A percentile compares a stretch with the other conserved stretches of the same genome.
phyloP scores from a whole-genome alignment of 202 grass and related monocot species.

The Sporobolus alterniflorus region DNA sequence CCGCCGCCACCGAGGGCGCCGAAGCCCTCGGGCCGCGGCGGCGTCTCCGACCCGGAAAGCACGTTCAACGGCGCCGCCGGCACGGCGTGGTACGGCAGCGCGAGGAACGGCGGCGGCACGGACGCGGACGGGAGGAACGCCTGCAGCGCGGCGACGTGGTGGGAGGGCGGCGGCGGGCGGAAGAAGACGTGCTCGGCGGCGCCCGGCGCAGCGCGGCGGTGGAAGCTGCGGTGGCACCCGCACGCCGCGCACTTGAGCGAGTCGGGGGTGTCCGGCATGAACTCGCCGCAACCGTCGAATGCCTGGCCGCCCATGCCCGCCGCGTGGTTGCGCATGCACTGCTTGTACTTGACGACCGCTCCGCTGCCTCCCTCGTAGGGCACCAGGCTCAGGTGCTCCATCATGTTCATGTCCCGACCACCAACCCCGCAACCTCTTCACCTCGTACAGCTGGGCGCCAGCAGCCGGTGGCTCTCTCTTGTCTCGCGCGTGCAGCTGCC shows the following conservation, averaged over 20 bases:
- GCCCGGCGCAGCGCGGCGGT: constrained; percentile 65
- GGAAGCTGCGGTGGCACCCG: constrained; percentile 97
- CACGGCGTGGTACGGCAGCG: constrained; percentile 71
- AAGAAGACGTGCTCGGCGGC: constrained; percentile 37
- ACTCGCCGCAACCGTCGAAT: constrained; percentile 81
- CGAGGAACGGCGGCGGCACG: constrained; percentile 44
- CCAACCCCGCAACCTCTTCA: too few relatives aligned
- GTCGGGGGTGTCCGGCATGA: constrained; percentile 64
- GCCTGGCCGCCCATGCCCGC: constrained; percentile 73
- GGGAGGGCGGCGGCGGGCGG: constrained; percentile 32
- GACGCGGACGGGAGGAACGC: constrained; percentile 36
- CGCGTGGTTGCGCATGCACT: constrained; percentile 90
- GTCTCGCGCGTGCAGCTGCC: background rate
- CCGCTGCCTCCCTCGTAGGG: constrained; percentile 43
- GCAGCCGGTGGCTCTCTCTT: too few relatives aligned
- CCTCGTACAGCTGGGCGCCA: too few relatives aligned
- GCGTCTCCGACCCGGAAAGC: constrained; percentile 74
- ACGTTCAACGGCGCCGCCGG: constrained; percentile 34
- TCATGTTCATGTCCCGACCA: constrained; percentile 37
- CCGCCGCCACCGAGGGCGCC: constrained; percentile 23
- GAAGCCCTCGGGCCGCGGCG: constrained; percentile 56
- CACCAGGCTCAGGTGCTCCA: constrained; percentile 68
- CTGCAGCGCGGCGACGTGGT: constrained; percentile 41
- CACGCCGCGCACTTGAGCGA: constrained; percentile 77
- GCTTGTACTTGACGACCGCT: constrained; percentile 54